A percentile compares a stretch with the other conserved stretches of the same genome.
phyloP scores from a whole-genome alignment of 2,329 filamentous ascomycete genomes.

The Talaromyces sp. region DNA sequence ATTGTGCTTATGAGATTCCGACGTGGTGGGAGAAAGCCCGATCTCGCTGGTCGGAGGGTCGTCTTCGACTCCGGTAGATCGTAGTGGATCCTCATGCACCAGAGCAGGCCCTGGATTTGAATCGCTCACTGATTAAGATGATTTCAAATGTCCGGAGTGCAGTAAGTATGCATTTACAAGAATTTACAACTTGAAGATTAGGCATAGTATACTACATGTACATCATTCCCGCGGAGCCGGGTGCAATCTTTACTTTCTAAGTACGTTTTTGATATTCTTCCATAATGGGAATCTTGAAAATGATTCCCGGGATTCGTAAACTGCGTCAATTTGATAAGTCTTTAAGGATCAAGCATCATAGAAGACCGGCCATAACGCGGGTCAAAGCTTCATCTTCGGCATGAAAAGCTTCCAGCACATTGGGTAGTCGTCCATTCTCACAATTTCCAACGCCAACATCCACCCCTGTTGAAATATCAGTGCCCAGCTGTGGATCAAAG shows the following conservation, averaged over 20 bases:
- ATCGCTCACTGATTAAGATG: too few relatives aligned
- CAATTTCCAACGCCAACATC: slow-evolving; percentile 13
- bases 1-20: slow-evolving; percentile 64
- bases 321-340: too few relatives aligned
- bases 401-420: slow-evolving; percentile 33
- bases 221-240: too few relatives aligned
- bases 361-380: slow-evolving; percentile 37
- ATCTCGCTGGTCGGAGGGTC: slow-evolving; percentile 33
- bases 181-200: too few relatives aligned
- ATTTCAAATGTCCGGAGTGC: too few relatives aligned
- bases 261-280: too few relatives aligned
- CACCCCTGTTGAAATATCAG: slow-evolving; percentile 10
- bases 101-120: too few relatives aligned
- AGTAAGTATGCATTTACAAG: too few relatives aligned
- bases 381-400: slow-evolving; percentile 40
- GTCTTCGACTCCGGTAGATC: slow-evolving; percentile 28
- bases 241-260: too few relatives aligned
- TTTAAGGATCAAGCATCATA: slow-evolving; percentile 17
- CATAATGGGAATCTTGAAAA: too few relatives aligned
- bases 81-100: not conserved
- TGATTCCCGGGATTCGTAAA: too few relatives aligned
- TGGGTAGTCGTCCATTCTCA: slow-evolving; percentile 4
- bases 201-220: too few relatives aligned
- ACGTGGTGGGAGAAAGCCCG: slow-evolving; percentile 27
- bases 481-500: slow-evolving; percentile 24